Base-by-base conservation (phyloP, 148 eudicot species). In the Arctostaphylos glauca region DNA sequence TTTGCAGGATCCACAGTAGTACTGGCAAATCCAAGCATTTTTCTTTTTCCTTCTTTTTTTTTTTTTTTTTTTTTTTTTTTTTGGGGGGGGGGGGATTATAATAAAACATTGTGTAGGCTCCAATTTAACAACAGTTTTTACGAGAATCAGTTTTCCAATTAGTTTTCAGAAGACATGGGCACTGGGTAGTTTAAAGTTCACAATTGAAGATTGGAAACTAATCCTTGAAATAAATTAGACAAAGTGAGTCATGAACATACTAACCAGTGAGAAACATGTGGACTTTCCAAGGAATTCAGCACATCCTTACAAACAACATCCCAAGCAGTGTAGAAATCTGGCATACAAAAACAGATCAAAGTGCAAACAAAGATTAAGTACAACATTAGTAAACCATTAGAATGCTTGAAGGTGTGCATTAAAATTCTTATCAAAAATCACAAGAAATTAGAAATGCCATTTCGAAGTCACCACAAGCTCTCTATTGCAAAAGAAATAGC, bases 281-380 rank as follows among this genome's bases (percentile, higher is more conserved):
- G 93, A 85, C 91, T 90, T 76, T 75, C 88, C 38, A 78, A 78
- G 90, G 90, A 94, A 79, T 87, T 88, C 79, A 81, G 78, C 46
- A 85, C 92, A 84, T 92, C 87, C 84, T 90, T 90, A 77, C 84
- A 78, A 76, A 93, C 86, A 77, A 97, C 94, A 86, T 83, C 86
- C 99, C 99, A 97, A 71, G 97, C 98, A 82, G 95, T 92, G 81
- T 97, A 97, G 83, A 97, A 94, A 87, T 97, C 99, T 96, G 93
- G 48, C 54, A 38, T 19, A 62, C 2, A 80, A 12, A 66, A 74
- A 21, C 0, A 56, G 9, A 38, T n/a, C 6, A 4, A 14, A 4
- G 55, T 48, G 31, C 46, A 44, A 15, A 31, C 23, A 53, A 16
- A 53, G 18, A 76, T 8, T 18, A 25, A 1, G 71, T 9, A 50